phyloP scores from a whole-genome alignment of 2,329 filamentous ascomycete species.

The Fusarium sacchari region DNA sequence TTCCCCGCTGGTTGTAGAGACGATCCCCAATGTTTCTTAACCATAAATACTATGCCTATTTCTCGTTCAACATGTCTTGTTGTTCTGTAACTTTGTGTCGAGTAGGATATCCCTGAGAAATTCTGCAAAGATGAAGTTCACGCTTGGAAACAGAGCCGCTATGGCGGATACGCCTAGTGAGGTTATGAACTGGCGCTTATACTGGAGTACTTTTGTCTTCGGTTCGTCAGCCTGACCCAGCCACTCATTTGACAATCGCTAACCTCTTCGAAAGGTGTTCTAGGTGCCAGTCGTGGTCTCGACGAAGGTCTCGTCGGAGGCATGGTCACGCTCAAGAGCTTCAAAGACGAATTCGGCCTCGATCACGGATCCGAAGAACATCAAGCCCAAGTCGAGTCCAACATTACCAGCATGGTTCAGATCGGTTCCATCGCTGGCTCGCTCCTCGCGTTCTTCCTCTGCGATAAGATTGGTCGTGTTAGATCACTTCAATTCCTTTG shows the following conservation, averaged over 20 bases:
- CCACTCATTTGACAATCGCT: background rate
- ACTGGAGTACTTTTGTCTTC: slow-evolving; percentile 25
- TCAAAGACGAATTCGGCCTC: slow-evolving; percentile 63
- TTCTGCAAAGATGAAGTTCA: slow-evolving; percentile 17
- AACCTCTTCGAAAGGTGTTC: background rate
- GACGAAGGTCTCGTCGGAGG: slow-evolving; percentile 71
- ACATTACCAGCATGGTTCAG: slow-evolving; percentile 78
- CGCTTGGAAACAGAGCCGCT: slow-evolving; percentile 16
- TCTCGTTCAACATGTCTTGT: fast-evolving
- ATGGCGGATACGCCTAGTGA: slow-evolving; percentile 22
- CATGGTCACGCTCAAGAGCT: slow-evolving; percentile 67
- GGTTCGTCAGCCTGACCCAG: background rate
- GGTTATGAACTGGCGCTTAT: slow-evolving; percentile 20
- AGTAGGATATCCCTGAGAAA: background rate
- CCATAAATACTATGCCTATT: background rate
- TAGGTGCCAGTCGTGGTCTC: slow-evolving; percentile 13
- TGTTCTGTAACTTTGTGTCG: background rate
- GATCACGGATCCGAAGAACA: slow-evolving; percentile 57
- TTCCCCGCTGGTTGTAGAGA: background rate
- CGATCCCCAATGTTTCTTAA: background rate
- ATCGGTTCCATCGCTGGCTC: slow-evolving; percentile 72
- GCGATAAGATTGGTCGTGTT: slow-evolving; percentile 19
- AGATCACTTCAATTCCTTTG: slow-evolving; percentile 11
- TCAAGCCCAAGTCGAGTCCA: slow-evolving; percentile 70
- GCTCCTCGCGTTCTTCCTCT: slow-evolving; percentile 58